Percentiles rank a stretch among this genome's conserved stretches.
These are phyloP conservation scores for Yamadazyma atlantica DNA, from an alignment of 1,139 yeast species.

Conservation along the genomic window DNA sequence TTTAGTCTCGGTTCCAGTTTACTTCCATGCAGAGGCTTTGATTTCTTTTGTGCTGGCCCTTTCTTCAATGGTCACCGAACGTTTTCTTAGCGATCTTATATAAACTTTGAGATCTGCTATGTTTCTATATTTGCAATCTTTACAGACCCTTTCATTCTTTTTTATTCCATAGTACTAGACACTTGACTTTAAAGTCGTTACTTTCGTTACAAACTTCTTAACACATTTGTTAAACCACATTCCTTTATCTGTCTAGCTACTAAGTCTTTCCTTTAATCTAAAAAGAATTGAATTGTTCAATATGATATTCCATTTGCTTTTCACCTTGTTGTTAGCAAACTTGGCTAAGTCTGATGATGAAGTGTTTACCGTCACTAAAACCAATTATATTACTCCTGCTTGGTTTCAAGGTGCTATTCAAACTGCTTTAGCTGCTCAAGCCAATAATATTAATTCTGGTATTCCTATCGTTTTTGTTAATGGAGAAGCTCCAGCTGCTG, in stretches of 20 bases:
- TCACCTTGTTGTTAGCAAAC: conserved; percentile 1
- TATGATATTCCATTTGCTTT: conserved; percentile 3
- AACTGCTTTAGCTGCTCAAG: conserved; percentile 24
- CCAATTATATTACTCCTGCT: conserved; percentile 31
- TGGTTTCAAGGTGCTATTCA: conserved; percentile 25
- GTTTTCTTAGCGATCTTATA: neutral
- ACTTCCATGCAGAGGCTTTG: too few relatives aligned
- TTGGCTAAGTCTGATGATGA: conserved; percentile 10
- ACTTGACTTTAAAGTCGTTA: neutral
- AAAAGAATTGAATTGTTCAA: conserved; percentile 1
- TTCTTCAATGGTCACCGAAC: neutral
- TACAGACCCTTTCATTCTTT: neutral
- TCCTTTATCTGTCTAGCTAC: conserved; percentile 3
- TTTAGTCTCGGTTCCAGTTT: neutral
- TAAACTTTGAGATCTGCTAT: neutral
- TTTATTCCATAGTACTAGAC: neutral
- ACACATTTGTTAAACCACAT: too few relatives aligned
- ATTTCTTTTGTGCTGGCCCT: neutral
- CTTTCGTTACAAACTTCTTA: too few relatives aligned
- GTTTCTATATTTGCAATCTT: neutral
- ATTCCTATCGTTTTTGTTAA: conserved; percentile 35
- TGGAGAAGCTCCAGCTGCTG: conserved; percentile 13
- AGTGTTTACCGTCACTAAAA: conserved; percentile 24
- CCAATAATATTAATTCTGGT: conserved; percentile 24
- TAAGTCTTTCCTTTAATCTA: conserved; percentile 1